These are phyloP conservation scores for Podospora bellae-mahoneyi DNA, from an alignment of 495 filamentous ascomycete genomes.

Conservation along the genomic window DNA sequence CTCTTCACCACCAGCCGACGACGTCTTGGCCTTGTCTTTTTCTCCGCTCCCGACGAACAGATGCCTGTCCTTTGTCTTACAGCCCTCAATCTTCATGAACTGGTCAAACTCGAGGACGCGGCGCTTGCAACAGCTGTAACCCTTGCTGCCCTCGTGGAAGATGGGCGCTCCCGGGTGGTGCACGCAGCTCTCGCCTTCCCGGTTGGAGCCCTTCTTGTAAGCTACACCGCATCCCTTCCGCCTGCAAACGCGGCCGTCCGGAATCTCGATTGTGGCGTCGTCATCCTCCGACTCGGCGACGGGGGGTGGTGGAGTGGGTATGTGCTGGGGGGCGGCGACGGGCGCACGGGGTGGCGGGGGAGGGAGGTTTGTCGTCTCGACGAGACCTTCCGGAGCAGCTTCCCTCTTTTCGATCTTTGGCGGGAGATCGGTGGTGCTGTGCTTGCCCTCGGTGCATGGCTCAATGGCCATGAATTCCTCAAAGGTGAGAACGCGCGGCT, in stretches of 20 bases:
- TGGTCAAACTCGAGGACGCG: slow-evolving; percentile 95
- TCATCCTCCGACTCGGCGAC: slow-evolving; percentile 83
- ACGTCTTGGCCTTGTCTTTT: slow-evolving; percentile 45
- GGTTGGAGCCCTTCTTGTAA: slow-evolving; percentile 56
- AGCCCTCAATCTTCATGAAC: slow-evolving; percentile 93
- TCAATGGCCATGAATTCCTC: slow-evolving; percentile 96
- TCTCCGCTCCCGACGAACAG: slow-evolving; percentile 81
- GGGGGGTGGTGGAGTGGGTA: slow-evolving; percentile 60
- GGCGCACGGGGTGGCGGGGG: slow-evolving; percentile 48
- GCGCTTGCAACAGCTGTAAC: slow-evolving; percentile 94
- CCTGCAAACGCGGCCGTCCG: slow-evolving; percentile 70
- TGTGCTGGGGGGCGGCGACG: slow-evolving; percentile 51
- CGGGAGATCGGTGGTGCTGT: slow-evolving; percentile 75
- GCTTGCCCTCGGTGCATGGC: slow-evolving; percentile 90
- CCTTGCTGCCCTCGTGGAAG: slow-evolving; percentile 97
- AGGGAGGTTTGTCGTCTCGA: slow-evolving; percentile 38
- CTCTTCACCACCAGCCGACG: slow-evolving; percentile 45
- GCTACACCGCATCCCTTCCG: slow-evolving; percentile 65
- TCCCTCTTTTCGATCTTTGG: slow-evolving; percentile 54
- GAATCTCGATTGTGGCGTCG: slow-evolving; percentile 67
- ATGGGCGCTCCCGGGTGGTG: slow-evolving; percentile 84
- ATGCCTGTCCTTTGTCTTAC: slow-evolving; percentile 75
- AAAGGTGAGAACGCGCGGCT: slow-evolving; percentile 94
- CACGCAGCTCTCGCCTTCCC: slow-evolving; percentile 75
- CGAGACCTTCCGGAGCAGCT: slow-evolving; percentile 30